These are phyloP conservation scores for Aspergillus indologenus DNA, from an alignment of 495 filamentous ascomycete species.

Conservation along the genomic window DNA sequence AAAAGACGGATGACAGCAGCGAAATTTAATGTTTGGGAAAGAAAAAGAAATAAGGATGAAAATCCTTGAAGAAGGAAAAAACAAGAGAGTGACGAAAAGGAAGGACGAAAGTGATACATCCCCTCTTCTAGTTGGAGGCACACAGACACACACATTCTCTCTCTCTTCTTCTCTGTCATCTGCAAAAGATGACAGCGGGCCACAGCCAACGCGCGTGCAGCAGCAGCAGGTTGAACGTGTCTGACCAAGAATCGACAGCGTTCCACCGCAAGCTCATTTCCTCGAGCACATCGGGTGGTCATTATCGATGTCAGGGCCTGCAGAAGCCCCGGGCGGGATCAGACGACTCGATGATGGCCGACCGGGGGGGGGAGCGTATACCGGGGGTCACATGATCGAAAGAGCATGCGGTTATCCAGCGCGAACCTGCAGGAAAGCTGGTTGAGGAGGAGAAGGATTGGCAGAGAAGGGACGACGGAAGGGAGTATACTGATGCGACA, in stretches of 20 bases:
- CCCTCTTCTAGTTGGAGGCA: not conserved
- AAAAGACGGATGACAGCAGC: conserved; percentile 11
- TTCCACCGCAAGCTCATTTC: conserved; percentile 22
- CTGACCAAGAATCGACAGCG: conserved; percentile 25
- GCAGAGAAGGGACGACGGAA: conserved; percentile 12
- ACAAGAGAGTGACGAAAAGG: conserved; percentile 12
- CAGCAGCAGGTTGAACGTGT: conserved; percentile 19
- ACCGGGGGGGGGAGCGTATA: conserved; percentile 16
- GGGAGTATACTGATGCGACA: conserved; percentile 18
- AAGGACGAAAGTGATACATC: conserved; percentile 26
- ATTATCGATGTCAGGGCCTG: conserved; percentile 15
- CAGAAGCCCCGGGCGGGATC: conserved; percentile 15
- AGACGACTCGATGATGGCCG: conserved; percentile 21
- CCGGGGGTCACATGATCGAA: conserved; percentile 43
- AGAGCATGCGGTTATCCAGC: conserved; percentile 37
- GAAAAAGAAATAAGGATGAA: conserved; percentile 4
- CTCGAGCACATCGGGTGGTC: conserved; percentile 17
- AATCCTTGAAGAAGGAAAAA: conserved; percentile 7
- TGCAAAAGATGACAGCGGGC: conserved; percentile 18
- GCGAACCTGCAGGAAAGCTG: conserved; percentile 35
- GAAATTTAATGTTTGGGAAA: conserved; percentile 6
- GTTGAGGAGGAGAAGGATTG: conserved; percentile 25
- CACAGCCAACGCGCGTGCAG: conserved; percentile 23
- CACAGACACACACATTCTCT: too few relatives aligned
- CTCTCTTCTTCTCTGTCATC: conserved; percentile 12